Conservation (phyloP, 805 yeast genomes). For the Candida qinlingensis region DNA sequence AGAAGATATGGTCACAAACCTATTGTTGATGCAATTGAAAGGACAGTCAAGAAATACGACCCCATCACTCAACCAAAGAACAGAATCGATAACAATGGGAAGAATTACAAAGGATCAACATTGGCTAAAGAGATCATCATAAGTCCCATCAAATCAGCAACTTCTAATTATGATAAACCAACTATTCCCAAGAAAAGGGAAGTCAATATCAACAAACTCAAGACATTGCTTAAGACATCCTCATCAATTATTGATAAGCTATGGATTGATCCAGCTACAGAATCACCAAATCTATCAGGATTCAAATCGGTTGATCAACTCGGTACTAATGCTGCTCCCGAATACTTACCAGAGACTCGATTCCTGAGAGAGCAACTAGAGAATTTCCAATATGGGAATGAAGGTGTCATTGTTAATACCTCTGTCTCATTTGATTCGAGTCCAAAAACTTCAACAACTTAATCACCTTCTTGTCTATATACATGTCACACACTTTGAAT, state of each 20-base stretch:
- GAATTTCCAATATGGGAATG: conserved; percentile 2
- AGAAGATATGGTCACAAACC: conserved; percentile 19
- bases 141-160: not conserved
- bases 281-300: not conserved
- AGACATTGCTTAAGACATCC: conserved; percentile 5
- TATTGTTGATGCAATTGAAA: conserved; percentile 7
- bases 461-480: not conserved
- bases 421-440: conserved; percentile 4
- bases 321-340: no score
- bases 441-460: conserved; percentile 4
- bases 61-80: not conserved
- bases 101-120: not conserved
- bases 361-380: conserved; percentile 6
- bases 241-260: conserved; percentile 2
- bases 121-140: not conserved
- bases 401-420: not conserved
- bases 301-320: not conserved
- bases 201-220: conserved; percentile 3
- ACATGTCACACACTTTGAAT: not conserved
- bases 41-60: conserved; percentile 1
- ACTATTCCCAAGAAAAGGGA: not conserved
- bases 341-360: conserved; percentile 4
- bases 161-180: not conserved
- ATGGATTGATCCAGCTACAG: conserved; percentile 6
- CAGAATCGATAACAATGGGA: not conserved